phyloP scores from a whole-genome alignment of 208 protist species.

The Acanthamoeba divionensis region DNA sequence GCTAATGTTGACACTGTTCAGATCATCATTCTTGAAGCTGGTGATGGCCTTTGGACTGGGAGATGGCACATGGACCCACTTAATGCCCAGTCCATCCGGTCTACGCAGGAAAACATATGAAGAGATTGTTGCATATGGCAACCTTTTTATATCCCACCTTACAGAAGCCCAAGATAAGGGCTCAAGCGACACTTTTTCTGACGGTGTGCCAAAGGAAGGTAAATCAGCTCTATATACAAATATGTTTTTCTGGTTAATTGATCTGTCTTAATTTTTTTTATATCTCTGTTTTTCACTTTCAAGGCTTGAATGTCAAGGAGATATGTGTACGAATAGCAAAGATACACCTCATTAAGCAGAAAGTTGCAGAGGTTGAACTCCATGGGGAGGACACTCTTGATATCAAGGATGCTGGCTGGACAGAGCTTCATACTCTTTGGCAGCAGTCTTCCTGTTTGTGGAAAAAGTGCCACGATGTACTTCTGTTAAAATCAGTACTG shows the following conservation, averaged over 20 bases:
- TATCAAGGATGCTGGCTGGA: conserved; percentile 23
- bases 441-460: not conserved
- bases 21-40: not conserved
- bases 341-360: conserved; percentile 12
- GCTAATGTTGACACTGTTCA: too few relatives aligned
- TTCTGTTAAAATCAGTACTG: not conserved
- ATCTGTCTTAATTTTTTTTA: too few relatives aligned
- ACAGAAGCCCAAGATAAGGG: not conserved
- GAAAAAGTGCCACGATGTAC: not conserved
- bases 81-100: not conserved
- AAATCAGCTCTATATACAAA: not conserved
- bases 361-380: too few relatives aligned
- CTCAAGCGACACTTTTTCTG: not conserved
- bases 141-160: not conserved
- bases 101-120: not conserved
- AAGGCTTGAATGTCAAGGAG: too few relatives aligned
- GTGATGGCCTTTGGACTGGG: not conserved
- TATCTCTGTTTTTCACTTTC: too few relatives aligned
- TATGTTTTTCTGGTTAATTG: too few relatives aligned
- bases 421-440: not conserved
- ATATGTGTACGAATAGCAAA: conserved; percentile 4
- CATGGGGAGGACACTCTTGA: too few relatives aligned
- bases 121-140: conserved; percentile 46
- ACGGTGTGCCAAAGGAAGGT: conserved; percentile 42
- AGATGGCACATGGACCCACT: conserved; percentile 48